Evolutionary conservation across 2,329 filamentous ascomycete species (phyloP).

Genomic region (Furcasterigmium sp.): DNA sequence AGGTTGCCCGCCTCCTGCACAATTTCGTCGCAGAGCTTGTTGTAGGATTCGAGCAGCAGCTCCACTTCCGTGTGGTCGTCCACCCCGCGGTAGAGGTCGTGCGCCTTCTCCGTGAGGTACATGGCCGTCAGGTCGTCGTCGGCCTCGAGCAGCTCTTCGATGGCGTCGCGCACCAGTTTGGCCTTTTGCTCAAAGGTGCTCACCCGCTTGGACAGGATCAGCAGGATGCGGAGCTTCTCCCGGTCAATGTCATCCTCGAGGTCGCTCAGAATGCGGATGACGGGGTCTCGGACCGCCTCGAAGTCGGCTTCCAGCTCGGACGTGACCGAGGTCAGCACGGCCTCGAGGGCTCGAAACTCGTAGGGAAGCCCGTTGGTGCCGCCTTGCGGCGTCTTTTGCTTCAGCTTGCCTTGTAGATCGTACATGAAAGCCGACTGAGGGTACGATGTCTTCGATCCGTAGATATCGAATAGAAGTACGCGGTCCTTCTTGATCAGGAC

Average conservation of each 20-base stretch:
- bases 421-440: constrained; percentile 98
- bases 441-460: constrained; percentile 90
- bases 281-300: constrained; percentile 86
- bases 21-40: constrained; percentile 97
- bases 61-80: constrained; percentile 96
- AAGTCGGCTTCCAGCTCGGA: constrained; percentile 90
- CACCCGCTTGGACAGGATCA: constrained; percentile 92
- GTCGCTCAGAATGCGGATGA: constrained; percentile 76
- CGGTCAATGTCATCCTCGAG: constrained; percentile 95
- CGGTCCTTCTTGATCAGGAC: constrained; percentile 94
- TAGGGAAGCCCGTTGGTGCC: constrained; percentile 72
- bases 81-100: constrained; percentile 66
- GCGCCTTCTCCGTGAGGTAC: constrained; percentile 88
- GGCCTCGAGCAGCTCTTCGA: constrained; percentile 91
- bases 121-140: constrained; percentile 92
- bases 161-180: constrained; percentile 85
- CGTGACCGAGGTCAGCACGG: constrained; percentile 90
- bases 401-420: constrained; percentile 86
- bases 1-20: constrained; percentile 91
- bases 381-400: constrained; percentile 61
- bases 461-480: constrained; percentile 92
- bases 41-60: constrained; percentile 93
- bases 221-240: constrained; percentile 82
- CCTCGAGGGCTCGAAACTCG: constrained; percentile 93
- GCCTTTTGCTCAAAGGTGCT: constrained; percentile 98